Conservation (phyloP, 2,329 filamentous ascomycete genomes). For the Ascochyta fabae region DNA sequence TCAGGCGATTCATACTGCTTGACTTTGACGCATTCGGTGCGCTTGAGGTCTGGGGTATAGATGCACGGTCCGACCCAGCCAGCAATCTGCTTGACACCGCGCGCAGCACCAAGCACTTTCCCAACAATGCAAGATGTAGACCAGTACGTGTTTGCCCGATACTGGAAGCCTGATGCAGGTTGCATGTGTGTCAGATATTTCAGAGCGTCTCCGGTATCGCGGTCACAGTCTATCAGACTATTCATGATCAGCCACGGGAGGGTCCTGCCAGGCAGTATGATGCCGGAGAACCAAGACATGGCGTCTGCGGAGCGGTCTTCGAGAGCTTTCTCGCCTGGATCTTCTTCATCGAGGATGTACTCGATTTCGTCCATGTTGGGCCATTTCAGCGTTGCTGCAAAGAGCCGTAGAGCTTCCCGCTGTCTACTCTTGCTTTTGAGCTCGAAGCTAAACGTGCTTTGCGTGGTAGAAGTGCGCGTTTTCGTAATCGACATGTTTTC, state of each 20-base stretch:
- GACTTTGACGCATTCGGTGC: conserved; percentile 73
- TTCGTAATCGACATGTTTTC: conserved; percentile 72
- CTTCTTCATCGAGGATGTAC: conserved; percentile 65
- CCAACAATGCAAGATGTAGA: conserved; percentile 73
- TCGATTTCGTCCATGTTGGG: conserved; percentile 72
- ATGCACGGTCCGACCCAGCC: conserved; percentile 78
- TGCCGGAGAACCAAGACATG: conserved; percentile 78
- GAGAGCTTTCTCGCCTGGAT: conserved; percentile 53
- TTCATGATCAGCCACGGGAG: conserved; percentile 82
- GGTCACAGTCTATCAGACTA: conserved; percentile 75
- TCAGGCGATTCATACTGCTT: conserved; percentile 66
- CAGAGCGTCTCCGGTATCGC: conserved; percentile 69
- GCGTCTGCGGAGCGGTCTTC: conserved; percentile 73
- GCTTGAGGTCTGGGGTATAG: conserved; percentile 69
- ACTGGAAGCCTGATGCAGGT: conserved; percentile 76
- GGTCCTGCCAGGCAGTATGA: conserved; percentile 72
- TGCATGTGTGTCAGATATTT: conserved; percentile 72
- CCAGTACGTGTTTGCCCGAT: conserved; percentile 80
- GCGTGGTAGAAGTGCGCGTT: conserved; percentile 56
- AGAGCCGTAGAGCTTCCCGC: conserved; percentile 70
- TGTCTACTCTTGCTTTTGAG: conserved; percentile 71
- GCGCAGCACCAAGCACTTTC: conserved; percentile 70
- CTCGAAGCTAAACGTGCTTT: conserved; percentile 63
- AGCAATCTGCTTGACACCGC: conserved; percentile 72
- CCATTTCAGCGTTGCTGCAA: conserved; percentile 78